A percentile compares a stretch with the other conserved stretches of the same genome.
phyloP scores from a whole-genome alignment of 2,329 filamentous ascomycete genomes.

The Thelonectria discophora region DNA sequence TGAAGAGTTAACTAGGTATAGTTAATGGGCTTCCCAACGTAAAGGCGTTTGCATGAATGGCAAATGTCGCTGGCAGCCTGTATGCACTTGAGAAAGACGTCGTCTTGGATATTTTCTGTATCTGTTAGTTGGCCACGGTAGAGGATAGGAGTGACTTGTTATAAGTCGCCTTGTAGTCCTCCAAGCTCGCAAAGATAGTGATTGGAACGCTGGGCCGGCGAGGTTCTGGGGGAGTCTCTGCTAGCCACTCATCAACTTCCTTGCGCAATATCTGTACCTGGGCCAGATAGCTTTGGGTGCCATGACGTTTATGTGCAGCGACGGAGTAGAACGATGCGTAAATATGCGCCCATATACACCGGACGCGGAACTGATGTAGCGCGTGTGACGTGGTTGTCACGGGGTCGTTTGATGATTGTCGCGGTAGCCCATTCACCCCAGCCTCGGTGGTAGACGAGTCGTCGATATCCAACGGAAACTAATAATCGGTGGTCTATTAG shows the following conservation, averaged over 20 bases:
- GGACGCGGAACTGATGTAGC: background rate
- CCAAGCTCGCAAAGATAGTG: constrained; percentile 7
- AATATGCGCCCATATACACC: constrained; percentile 11
- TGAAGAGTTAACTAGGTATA: constrained; percentile 26
- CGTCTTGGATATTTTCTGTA: constrained; percentile 8
- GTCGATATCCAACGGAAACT: constrained; percentile 11
- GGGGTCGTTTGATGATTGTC: background rate
- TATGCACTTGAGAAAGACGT: constrained; percentile 36
- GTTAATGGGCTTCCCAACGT: constrained; percentile 21
- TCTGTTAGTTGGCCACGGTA: constrained; percentile 36
- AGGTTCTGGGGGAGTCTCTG: constrained; percentile 2
- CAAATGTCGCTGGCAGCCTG: constrained; percentile 27
- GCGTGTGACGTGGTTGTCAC: background rate
- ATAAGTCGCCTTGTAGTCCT: constrained; percentile 23
- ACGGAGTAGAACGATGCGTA: constrained; percentile 15
- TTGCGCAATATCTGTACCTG: background rate
- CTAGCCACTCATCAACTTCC: constrained; percentile 21
- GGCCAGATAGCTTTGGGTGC: background rate
- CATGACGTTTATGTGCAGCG: background rate
- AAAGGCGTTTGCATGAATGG: constrained; percentile 33
- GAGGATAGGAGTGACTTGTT: constrained; percentile 34
- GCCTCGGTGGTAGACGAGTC: background rate
- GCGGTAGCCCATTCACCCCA: background rate
- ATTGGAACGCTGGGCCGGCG: background rate
- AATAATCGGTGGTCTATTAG: background rate